phyloP scores from a whole-genome alignment of 177 flowering plant species.

The Tripterygium wilfordii region DNA sequence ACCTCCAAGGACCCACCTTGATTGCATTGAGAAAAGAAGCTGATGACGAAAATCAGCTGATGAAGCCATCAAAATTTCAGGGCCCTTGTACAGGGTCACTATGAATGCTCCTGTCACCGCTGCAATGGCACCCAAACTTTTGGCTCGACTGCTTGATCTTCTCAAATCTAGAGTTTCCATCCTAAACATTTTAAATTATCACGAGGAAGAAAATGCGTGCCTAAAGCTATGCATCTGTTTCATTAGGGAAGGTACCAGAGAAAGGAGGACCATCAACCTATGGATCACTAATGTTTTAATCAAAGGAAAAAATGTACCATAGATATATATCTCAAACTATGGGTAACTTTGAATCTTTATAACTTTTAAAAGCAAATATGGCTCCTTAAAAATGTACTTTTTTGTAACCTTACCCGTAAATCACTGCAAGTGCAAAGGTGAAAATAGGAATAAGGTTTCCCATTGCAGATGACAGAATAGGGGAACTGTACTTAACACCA shows the following conservation, averaged over 20 bases:
- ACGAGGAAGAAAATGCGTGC: not conserved
- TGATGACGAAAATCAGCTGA: constrained; percentile 1
- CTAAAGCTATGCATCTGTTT: not conserved
- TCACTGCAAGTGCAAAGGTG: constrained; percentile 24
- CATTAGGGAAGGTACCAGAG: not conserved
- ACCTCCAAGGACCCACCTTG: constrained; percentile 25
- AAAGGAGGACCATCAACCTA: not conserved
- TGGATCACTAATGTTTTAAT: too few species aligned
- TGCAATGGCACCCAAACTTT: constrained; percentile 19
- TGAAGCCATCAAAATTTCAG: constrained; percentile 11
- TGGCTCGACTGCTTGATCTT: constrained; percentile 16
- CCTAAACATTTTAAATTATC: constrained; percentile 3
- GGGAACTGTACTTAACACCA: constrained; percentile 23
- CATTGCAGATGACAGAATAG: constrained; percentile 21
- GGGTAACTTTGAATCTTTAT: too few species aligned
- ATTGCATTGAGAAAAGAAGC: constrained; percentile 1
- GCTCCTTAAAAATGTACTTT: not conserved
- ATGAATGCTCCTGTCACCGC: constrained; percentile 24
- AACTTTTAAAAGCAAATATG: too few species aligned
- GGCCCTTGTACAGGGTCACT: constrained; percentile 23
- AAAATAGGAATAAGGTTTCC: constrained; percentile 20
- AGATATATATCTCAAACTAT: too few species aligned
- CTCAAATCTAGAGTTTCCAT: constrained; percentile 21
- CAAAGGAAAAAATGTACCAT: too few species aligned
- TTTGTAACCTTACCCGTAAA: constrained; percentile 10